Evolutionary conservation across 2,329 filamentous ascomycete genomes (phyloP), one percentile per base, ranked within the genome.

Genomic region (Myriosclerotinia scirpicola): DNA sequence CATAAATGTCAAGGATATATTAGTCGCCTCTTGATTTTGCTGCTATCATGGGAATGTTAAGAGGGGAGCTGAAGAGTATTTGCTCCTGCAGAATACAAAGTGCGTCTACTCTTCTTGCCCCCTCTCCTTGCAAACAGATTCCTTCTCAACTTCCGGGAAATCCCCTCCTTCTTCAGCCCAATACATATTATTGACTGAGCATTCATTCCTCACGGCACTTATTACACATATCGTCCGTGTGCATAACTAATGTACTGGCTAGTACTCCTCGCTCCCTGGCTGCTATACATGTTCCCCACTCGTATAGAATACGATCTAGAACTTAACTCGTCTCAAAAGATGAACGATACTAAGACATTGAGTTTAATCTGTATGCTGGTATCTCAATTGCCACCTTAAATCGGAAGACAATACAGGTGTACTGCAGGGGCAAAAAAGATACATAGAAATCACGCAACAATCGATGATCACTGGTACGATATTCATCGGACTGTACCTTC

Each of bases 271-370:
- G 17, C 22, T 48, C 55, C 44, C 14, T 54, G 2, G 15, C 56
- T 48, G 26, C 42, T 42, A 42, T 60, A 46, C 56, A 48, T 22
- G 26, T 48, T 59, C 42, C 20, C 56, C 56, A 20, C 54, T 30
- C 12, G n/a, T 26, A 15, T 26, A 52, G 53, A 38, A 17, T 22
- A 48, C 42, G 48, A 48, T 38, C 42, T 60, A 22, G 56, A 36
- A 48, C 36, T 48, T 59, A 11, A 7, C 55, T 5, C 26, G 17
- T 7, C 1, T 54, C 15, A 48, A 50, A 22, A 20, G 46, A 22
- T 22, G 20, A 50, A 5, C 22, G n/a, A 22, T 26, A 26, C n/a
- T 12, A 9, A 48, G 7, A n/a, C 20, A 36, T 59, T 20, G 26
- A 17, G 15, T 14, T 59, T 34, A 22, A 34, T 34, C 48, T 22